These are phyloP conservation scores for Wickerhamiella siamensis DNA, from an alignment of 805 yeast species.

Conservation along the genomic window DNA sequence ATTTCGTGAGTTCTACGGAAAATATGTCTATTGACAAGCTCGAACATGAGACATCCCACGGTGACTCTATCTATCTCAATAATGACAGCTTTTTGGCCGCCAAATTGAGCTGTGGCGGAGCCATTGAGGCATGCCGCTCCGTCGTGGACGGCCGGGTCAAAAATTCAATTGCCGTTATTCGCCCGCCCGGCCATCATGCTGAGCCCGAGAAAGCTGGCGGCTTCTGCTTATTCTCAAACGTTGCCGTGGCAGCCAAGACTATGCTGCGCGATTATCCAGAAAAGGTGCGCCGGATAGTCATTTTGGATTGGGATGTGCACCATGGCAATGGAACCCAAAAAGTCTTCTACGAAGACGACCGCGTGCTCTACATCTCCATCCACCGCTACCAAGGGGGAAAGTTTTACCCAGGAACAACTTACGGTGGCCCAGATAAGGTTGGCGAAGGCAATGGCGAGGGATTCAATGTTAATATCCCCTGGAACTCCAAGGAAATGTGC, in stretches of 20 bases:
- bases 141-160: constrained; percentile 87
- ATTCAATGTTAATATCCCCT: constrained; percentile 76
- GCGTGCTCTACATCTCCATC: constrained; percentile 78
- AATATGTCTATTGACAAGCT: constrained; percentile 64
- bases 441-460: constrained; percentile 88
- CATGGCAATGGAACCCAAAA: constrained; percentile 98
- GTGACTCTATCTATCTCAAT: constrained; percentile 90
- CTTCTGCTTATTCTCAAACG: constrained; percentile 88
- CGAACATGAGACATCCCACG: constrained; percentile 69
- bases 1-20: constrained; percentile 60
- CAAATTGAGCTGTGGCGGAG: constrained; percentile 87
- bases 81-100: constrained; percentile 82
- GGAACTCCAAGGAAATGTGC: constrained; percentile 83
- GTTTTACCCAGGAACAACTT: constrained; percentile 83
- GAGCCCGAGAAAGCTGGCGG: constrained; percentile 98
- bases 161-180: constrained; percentile 82
- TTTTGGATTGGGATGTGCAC: constrained; percentile 96
- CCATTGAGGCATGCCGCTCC: constrained; percentile 90
- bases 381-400: constrained; percentile 87
- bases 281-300: constrained; percentile 64
- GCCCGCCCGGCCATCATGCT: constrained; percentile 99
- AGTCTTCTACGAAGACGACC: constrained; percentile 75
- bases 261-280: constrained; percentile 77
- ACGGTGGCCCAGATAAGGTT: constrained; percentile 66
- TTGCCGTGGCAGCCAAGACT: constrained; percentile 89